Conservation (phyloP, 2,329 filamentous ascomycete genomes). For the Penicillium digitatum region DNA sequence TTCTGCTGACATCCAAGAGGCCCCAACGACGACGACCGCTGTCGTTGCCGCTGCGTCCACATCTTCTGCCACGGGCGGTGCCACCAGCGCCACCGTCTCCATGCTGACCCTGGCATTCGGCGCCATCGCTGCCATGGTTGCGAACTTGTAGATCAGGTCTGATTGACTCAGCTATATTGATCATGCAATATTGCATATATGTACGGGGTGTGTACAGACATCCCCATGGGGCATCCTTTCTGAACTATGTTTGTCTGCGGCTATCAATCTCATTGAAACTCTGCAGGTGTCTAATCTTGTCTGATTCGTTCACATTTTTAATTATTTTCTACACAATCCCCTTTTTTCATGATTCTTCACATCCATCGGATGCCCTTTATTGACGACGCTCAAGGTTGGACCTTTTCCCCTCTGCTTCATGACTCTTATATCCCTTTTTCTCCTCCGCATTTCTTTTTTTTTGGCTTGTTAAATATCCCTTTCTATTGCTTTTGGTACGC, state of each 20-base stretch:
- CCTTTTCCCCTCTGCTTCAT: constrained; percentile 15
- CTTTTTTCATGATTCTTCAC: constrained; percentile 16
- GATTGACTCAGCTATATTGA: background rate
- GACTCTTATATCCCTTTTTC: constrained; percentile 23
- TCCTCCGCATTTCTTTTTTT: constrained; percentile 16
- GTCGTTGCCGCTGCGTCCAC: constrained; percentile 9
- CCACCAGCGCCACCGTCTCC: constrained; percentile 22
- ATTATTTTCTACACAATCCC: constrained; percentile 22
- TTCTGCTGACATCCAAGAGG: constrained; percentile 15
- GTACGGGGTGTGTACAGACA: constrained; percentile 8
- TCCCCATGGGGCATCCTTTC: constrained; percentile 1
- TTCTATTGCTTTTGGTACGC: constrained; percentile 14
- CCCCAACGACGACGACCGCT: constrained; percentile 11
- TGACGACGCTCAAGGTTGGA: constrained; percentile 26
- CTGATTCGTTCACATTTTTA: constrained; percentile 11
- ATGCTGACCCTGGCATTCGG: constrained; percentile 23
- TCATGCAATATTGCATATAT: constrained; percentile 3
- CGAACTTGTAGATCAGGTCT: constrained; percentile 20
- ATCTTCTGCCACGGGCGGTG: constrained; percentile 14
- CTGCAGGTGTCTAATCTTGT: constrained; percentile 11
- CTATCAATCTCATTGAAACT: constrained; percentile 1
- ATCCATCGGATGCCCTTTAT: constrained; percentile 12
- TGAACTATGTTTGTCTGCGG: background rate
- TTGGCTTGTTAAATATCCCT: constrained; percentile 16
- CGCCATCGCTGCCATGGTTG: constrained; percentile 23